Percentiles rank a stretch among this genome's conserved stretches.
These are phyloP conservation scores for Chlorencoelia australis DNA, from an alignment of 2,329 filamentous ascomycete species.

Conservation along the genomic window DNA sequence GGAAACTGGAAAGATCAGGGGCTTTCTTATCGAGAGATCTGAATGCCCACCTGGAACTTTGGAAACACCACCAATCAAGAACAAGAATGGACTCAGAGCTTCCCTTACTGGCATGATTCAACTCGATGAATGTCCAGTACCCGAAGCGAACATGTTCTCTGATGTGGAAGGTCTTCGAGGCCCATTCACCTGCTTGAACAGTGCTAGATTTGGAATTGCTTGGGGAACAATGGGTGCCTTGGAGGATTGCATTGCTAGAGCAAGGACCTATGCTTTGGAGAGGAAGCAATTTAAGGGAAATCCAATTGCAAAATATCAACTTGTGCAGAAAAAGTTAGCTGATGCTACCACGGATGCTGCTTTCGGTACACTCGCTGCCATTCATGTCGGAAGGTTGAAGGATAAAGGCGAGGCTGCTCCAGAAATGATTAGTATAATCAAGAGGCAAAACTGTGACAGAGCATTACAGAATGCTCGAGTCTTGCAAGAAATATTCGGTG, in stretches of 20 bases:
- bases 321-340: constrained; percentile 94
- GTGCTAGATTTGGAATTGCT: constrained; percentile 84
- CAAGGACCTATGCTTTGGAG: constrained; percentile 81
- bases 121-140: constrained; percentile 80
- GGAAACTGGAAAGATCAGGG: constrained; percentile 85
- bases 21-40: constrained; percentile 80
- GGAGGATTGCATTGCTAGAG: constrained; percentile 77
- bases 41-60: constrained; percentile 80
- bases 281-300: constrained; percentile 95
- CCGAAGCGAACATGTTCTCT: constrained; percentile 88
- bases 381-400: constrained; percentile 88
- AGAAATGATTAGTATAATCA: constrained; percentile 96
- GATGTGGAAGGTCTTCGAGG: constrained; percentile 77
- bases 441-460: constrained; percentile 92
- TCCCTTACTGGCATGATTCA: constrained; percentile 98
- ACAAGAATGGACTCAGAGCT: constrained; percentile 89
- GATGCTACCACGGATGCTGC: constrained; percentile 87
- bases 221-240: constrained; percentile 89
- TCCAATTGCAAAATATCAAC: constrained; percentile 88
- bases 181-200: constrained; percentile 91
- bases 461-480: constrained; percentile 70
- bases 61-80: constrained; percentile 83
- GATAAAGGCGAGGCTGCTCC: constrained; percentile 79
- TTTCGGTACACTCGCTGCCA: constrained; percentile 79
- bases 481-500: constrained; percentile 92